These are phyloP conservation scores for Fusarium cicatricum DNA, from an alignment of 2,329 filamentous ascomycete genomes.

Conservation along the genomic window DNA sequence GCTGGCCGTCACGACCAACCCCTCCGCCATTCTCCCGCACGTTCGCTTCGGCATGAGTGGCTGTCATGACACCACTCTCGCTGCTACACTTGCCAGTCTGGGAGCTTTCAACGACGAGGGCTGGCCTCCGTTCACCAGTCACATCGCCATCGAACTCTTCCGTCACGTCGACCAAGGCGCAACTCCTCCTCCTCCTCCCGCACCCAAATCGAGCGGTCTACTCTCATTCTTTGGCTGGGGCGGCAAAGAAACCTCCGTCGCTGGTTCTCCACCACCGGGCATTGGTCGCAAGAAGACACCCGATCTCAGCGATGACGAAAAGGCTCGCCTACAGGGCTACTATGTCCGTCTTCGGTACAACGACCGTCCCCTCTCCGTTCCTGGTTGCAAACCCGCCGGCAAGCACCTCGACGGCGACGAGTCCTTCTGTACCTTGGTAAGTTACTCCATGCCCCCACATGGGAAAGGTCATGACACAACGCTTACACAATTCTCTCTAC, in stretches of 20 bases:
- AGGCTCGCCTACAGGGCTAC: constrained; percentile 72
- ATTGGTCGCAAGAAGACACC: constrained; percentile 69
- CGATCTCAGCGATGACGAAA: constrained; percentile 65
- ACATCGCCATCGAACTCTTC: constrained; percentile 92
- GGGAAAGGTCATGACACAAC: background rate
- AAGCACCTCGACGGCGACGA: constrained; percentile 89
- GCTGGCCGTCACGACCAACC: constrained; percentile 46
- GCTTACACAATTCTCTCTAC: background rate
- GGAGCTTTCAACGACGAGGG: constrained; percentile 76
- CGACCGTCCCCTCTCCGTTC: constrained; percentile 80
- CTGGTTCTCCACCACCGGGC: constrained; percentile 49
- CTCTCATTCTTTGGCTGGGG: constrained; percentile 40
- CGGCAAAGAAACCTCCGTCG: constrained; percentile 15
- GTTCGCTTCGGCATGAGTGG: constrained; percentile 83
- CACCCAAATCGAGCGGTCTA: constrained; percentile 29
- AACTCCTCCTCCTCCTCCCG: background rate
- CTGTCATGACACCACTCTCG: constrained; percentile 94
- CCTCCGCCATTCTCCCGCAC: constrained; percentile 45
- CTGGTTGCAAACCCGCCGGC: constrained; percentile 77
- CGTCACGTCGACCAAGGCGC: constrained; percentile 55
- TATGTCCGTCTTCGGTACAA: constrained; percentile 94
- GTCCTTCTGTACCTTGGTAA: constrained; percentile 87
- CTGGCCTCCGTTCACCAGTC: constrained; percentile 95
- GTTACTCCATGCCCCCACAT: constrained; percentile 37
- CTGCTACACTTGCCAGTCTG: constrained; percentile 77